phyloP scores from a whole-genome alignment of 148 eudicot species.

The Rhododendron ferrugineum region DNA sequence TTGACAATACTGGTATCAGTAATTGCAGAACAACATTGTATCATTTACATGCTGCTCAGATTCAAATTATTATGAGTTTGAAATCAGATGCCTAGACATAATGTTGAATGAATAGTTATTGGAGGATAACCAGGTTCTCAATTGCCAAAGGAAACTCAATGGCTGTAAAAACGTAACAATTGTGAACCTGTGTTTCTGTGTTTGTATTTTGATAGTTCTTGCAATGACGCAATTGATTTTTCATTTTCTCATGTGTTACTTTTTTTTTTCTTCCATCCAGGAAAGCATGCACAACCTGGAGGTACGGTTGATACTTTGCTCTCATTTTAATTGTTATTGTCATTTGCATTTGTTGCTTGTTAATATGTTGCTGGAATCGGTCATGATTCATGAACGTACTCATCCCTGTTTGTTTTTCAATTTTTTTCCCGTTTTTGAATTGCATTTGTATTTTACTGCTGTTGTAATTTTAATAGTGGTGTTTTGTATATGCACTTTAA shows the following conservation, averaged over 20 bases:
- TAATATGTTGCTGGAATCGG: background rate
- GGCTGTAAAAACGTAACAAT: background rate
- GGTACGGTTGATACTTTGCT: constrained; percentile 43
- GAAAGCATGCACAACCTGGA: constrained; percentile 76
- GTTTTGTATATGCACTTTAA: background rate
- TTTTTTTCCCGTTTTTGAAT: background rate
- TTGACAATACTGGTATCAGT: background rate
- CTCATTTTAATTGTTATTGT: background rate
- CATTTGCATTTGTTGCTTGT: constrained; percentile 4
- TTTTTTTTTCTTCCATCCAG: constrained; percentile 34
- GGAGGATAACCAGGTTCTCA: background rate
- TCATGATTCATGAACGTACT: background rate
- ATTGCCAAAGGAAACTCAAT: constrained; percentile 5
- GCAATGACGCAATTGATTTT: background rate
- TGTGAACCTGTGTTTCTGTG: background rate
- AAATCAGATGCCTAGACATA: background rate
- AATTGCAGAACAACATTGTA: background rate
- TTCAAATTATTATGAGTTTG: background rate
- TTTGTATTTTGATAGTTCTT: background rate
- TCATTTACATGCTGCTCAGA: background rate
- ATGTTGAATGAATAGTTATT: background rate
- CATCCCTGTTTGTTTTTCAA: background rate
- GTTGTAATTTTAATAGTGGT: background rate
- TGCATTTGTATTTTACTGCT: constrained; percentile 2
- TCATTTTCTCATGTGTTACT: background rate